Percentiles rank a stretch among this genome's conserved stretches.
phyloP scores from a whole-genome alignment of 2,329 filamentous ascomycete species.

The Zasmidium cellare region DNA sequence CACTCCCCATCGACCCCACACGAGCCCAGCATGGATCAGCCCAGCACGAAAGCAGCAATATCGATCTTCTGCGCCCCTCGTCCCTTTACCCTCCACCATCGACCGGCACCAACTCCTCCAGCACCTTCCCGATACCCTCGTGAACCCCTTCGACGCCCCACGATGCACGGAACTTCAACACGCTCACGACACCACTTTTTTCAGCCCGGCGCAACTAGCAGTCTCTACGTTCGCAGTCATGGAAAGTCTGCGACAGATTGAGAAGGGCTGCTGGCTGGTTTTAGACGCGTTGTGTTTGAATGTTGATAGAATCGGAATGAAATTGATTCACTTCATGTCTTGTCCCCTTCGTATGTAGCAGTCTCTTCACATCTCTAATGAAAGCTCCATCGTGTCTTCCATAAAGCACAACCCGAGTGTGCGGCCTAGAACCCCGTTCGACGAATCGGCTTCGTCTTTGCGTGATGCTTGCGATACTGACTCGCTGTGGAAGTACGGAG shows the following conservation, averaged over 20 bases:
- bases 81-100: neutral
- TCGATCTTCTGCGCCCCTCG: constrained; percentile 13
- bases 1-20: constrained; percentile 1
- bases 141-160: constrained; percentile 14
- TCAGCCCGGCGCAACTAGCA: neutral
- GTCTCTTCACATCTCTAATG: too few species aligned
- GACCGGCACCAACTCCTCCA: neutral
- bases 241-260: neutral
- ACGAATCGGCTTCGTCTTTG: too few species aligned
- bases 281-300: neutral
- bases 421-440: too few species aligned
- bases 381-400: too few species aligned
- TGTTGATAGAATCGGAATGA: constrained; percentile 12
- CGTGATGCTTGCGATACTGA: too few species aligned
- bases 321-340: neutral
- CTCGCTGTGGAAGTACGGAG: too few species aligned
- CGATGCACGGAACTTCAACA: constrained; percentile 8
- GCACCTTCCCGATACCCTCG: neutral
- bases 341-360: too few species aligned
- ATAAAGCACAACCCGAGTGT: too few species aligned
- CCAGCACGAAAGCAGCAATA: constrained; percentile 14
- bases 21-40: constrained; percentile 16
- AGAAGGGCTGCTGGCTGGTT: neutral
- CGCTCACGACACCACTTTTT: neutral
- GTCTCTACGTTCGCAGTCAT: neutral